A percentile compares a stretch with the other conserved stretches of the same genome.
phyloP scores from a whole-genome alignment of 306 rosid species.

The Cercis canadensis region DNA sequence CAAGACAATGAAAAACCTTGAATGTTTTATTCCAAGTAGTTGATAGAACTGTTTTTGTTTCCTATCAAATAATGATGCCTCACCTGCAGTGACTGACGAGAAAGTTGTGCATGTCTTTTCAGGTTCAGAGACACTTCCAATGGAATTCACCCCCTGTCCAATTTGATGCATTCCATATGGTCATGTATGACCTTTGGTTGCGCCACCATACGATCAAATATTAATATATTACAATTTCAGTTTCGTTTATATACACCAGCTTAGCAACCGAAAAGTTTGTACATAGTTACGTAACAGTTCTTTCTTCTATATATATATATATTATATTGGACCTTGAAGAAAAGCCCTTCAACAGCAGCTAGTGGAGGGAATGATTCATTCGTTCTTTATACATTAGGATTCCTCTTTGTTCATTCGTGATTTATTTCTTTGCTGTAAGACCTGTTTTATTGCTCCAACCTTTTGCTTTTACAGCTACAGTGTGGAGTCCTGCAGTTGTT shows the following conservation, averaged over 20 bases:
- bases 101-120: conserved; percentile 38
- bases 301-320: conserved; percentile 10
- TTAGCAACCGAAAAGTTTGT: conserved; percentile 54
- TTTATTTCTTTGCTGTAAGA: neutral
- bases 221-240: conserved; percentile 44
- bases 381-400: conserved; percentile 18
- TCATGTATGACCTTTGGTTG: conserved; percentile 95
- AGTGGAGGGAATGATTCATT: conserved; percentile 28
- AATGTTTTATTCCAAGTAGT: neutral
- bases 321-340: neutral
- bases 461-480: too few species aligned
- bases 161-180: conserved; percentile 91
- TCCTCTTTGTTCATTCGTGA: neutral
- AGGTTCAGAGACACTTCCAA: conserved; percentile 94
- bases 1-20: conserved; percentile 10
- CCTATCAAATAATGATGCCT: conserved; percentile 16
- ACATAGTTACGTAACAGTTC: conserved; percentile 45
- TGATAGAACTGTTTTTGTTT: conserved; percentile 26
- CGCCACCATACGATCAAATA: conserved; percentile 84
- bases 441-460: neutral
- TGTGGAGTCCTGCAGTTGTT: too few species aligned
- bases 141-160: conserved; percentile 91
- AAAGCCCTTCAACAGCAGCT: neutral
- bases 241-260: conserved; percentile 49
- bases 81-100: conserved; percentile 32